Conservation (phyloP, 148 eudicot genomes). For the Cornus florida region DNA sequence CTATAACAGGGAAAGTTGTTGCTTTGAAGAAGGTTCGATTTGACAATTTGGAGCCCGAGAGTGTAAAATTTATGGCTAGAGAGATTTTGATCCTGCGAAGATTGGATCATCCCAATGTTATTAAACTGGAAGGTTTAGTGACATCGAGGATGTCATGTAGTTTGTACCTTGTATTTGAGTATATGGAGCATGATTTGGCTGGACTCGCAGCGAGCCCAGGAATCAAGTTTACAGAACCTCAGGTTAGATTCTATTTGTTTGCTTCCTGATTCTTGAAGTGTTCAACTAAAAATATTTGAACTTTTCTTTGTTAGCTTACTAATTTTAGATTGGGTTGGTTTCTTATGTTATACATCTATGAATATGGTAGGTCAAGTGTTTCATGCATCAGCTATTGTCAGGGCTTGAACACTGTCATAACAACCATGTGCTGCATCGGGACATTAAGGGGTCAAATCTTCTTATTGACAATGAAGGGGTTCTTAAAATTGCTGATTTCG, state of each 20-base stretch:
- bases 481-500: conserved; percentile 88
- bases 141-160: conserved; percentile 86
- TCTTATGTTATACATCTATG: not conserved
- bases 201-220: conserved; percentile 78
- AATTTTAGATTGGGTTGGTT: not conserved
- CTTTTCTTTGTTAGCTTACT: not conserved
- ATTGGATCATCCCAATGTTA: conserved; percentile 81
- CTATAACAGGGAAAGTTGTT: conserved; percentile 65
- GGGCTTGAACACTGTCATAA: conserved; percentile 93
- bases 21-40: conserved; percentile 86
- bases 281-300: not conserved
- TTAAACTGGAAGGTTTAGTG: conserved; percentile 73
- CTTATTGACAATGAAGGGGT: conserved; percentile 69
- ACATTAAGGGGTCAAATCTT: conserved; percentile 86
- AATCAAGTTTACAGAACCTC: conserved; percentile 73
- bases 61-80: conserved; percentile 85
- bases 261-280: not conserved
- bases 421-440: conserved; percentile 71
- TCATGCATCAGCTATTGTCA: conserved; percentile 73
- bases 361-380: conserved; percentile 67
- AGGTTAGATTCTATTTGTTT: conserved; percentile 42
- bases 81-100: conserved; percentile 76
- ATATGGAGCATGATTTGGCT: conserved; percentile 87
- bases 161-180: conserved; percentile 84
- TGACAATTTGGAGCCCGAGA: conserved; percentile 91